Evolutionary conservation across 257 asterid species (phyloP).

Genomic region (Rhazya stricta): DNA sequence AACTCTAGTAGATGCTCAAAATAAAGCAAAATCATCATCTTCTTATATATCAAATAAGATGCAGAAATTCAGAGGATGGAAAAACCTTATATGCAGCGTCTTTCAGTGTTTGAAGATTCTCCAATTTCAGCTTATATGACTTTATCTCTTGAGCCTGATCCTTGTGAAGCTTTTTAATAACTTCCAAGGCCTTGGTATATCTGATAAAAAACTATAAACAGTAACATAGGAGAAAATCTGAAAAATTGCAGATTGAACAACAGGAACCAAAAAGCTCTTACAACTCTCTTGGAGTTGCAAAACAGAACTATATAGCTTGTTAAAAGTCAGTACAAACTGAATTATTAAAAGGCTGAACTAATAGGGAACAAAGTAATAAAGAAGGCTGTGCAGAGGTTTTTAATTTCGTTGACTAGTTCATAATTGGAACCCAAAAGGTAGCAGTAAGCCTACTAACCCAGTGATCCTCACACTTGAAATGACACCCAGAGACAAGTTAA

Average conservation of each 20-base stretch:
- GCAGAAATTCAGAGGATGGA: not conserved
- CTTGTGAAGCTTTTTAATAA: constrained; percentile 94
- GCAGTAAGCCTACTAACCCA: not conserved
- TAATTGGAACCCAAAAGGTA: not conserved
- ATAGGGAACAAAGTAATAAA: not conserved
- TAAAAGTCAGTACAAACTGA: not conserved
- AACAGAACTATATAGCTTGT: not conserved
- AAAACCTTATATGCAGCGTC: constrained; percentile 93
- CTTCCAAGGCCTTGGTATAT: constrained; percentile 97
- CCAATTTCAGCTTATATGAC: constrained; percentile 81
- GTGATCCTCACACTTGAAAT: not conserved
- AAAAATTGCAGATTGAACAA: not conserved
- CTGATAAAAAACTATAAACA: constrained; percentile 35
- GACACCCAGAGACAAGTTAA: not conserved
- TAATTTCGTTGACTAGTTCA: not conserved
- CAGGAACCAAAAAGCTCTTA: not conserved
- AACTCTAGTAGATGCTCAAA: not conserved
- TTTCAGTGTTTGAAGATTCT: constrained; percentile 81
- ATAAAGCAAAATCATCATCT: not conserved
- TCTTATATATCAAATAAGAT: not conserved
- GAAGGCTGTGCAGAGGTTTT: not conserved
- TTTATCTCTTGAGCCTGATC: constrained; percentile 94
- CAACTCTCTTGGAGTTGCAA: not conserved
- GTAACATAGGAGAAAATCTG: not conserved
- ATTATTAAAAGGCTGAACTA: not conserved